Conservation (phyloP, 768 basidiomycete species). For the Cystoderma amianthinum region DNA sequence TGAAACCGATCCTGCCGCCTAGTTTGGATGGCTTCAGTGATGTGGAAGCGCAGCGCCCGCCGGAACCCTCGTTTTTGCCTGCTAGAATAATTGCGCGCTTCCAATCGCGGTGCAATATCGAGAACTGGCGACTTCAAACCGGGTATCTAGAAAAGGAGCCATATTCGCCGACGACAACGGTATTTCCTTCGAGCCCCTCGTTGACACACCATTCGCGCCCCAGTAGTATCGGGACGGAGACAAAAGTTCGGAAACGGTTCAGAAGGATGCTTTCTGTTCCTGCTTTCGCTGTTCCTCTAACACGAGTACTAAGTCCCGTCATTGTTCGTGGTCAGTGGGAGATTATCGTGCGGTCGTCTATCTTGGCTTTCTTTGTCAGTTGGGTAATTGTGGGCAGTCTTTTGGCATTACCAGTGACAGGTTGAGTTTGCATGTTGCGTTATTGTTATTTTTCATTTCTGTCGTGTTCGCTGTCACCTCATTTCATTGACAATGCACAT, state of each 20-base stretch:
- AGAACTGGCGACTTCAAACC: conserved; percentile 27
- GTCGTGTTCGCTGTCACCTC: too few relatives aligned
- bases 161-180: conserved; percentile 4
- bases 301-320: conserved; percentile 60
- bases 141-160: conserved; percentile 15
- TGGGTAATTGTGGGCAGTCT: conserved; percentile 33
- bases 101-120: conserved; percentile 34
- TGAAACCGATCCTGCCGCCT: conserved; percentile 1
- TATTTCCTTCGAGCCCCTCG: conserved; percentile 2
- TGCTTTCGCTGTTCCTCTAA: conserved; percentile 65
- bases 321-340: conserved; percentile 83
- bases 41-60: not conserved
- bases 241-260: conserved; percentile 30
- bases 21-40: conserved; percentile 1
- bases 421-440: too few relatives aligned
- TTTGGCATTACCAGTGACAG: conserved; percentile 30
- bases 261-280: conserved; percentile 50
- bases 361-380: conserved; percentile 37
- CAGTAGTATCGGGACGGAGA: conserved; percentile 6
- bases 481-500: too few relatives aligned
- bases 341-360: conserved; percentile 59
- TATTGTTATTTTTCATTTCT: too few relatives aligned
- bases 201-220: conserved; percentile 1
- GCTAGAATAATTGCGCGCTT: conserved; percentile 29
- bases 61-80: not conserved